These are phyloP conservation scores for Juncus effusus DNA, from an alignment of 176 grass and related monocot species.

Conservation along the genomic window DNA sequence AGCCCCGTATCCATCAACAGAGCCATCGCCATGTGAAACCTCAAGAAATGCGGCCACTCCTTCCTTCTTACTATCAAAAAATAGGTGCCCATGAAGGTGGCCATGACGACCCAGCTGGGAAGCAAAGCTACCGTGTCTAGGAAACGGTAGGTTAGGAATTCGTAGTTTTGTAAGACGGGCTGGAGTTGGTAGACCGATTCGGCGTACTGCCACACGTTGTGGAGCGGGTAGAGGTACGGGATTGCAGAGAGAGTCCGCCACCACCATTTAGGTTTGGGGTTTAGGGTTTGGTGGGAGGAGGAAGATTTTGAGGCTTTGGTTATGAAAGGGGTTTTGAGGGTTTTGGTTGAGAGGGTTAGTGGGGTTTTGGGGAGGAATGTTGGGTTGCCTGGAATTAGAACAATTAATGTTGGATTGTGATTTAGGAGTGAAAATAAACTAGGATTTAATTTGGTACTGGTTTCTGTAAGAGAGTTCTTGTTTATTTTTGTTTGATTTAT, in stretches of 20 bases:
- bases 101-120: constrained; percentile 67
- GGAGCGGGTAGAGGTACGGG: constrained; percentile 85
- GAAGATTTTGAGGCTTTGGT: constrained; percentile 45
- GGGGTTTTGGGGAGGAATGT: neutral
- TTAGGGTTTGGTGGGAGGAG: constrained; percentile 65
- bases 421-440: no score
- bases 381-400: constrained; percentile 17
- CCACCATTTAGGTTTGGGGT: constrained; percentile 87
- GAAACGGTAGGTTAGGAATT: constrained; percentile 63
- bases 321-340: constrained; percentile 15
- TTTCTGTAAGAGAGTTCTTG: neutral
- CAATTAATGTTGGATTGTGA: neutral
- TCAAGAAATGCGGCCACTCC: constrained; percentile 77
- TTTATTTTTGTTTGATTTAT: neutral
- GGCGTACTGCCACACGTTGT: constrained; percentile 82
- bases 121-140: constrained; percentile 70
- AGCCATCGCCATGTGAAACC: constrained; percentile 83
- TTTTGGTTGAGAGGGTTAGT: neutral
- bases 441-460: neutral
- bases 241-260: constrained; percentile 70
- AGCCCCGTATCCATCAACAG: constrained; percentile 78
- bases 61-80: constrained; percentile 75
- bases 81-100: constrained; percentile 59
- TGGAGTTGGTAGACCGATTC: constrained; percentile 73
- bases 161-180: constrained; percentile 57